A percentile compares a stretch with the other conserved stretches of the same genome.
phyloP scores from a whole-genome alignment of 805 yeast genomes.

The Candida pseudofarinosa region DNA sequence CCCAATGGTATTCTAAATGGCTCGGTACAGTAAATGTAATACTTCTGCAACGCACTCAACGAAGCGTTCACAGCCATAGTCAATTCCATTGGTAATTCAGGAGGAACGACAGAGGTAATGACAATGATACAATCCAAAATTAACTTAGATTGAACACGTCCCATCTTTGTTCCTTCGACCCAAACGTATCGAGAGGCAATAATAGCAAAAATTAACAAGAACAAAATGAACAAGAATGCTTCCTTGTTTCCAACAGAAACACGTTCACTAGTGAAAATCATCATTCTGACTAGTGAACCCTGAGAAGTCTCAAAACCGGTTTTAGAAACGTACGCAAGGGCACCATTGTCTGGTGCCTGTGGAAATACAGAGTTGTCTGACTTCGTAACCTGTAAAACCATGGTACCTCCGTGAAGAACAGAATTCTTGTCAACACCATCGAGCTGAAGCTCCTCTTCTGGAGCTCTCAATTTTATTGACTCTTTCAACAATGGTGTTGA shows the following conservation, averaged over 20 bases:
- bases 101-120: conserved; percentile 96
- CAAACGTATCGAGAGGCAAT: conserved; percentile 97
- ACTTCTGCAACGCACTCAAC: conserved; percentile 80
- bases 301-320: conserved; percentile 99
- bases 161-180: conserved; percentile 95
- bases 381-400: conserved; percentile 83
- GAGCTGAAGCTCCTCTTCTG: conserved; percentile 58
- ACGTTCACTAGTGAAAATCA: conserved; percentile 95
- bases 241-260: conserved; percentile 95
- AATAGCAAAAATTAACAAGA: conserved; percentile 84
- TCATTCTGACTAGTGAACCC: conserved; percentile 94
- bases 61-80: conserved; percentile 97
- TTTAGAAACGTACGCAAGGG: conserved; percentile 81
- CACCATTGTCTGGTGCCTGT: conserved; percentile 86
- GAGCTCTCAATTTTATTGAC: conserved; percentile 79
- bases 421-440: conserved; percentile 89
- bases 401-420: conserved; percentile 90
- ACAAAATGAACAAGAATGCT: conserved; percentile 87
- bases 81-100: conserved; percentile 97
- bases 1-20: conserved; percentile 98
- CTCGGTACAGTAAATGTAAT: conserved; percentile 92
- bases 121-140: conserved; percentile 93
- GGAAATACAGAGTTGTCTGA: conserved; percentile 52
- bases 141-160: conserved; percentile 90
- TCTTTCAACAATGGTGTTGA: conserved; percentile 95